Evolutionary conservation across 164 flowering plant species (phyloP), one percentile per base, ranked within the genome.

Genomic region (Vitis riparia): DNA sequence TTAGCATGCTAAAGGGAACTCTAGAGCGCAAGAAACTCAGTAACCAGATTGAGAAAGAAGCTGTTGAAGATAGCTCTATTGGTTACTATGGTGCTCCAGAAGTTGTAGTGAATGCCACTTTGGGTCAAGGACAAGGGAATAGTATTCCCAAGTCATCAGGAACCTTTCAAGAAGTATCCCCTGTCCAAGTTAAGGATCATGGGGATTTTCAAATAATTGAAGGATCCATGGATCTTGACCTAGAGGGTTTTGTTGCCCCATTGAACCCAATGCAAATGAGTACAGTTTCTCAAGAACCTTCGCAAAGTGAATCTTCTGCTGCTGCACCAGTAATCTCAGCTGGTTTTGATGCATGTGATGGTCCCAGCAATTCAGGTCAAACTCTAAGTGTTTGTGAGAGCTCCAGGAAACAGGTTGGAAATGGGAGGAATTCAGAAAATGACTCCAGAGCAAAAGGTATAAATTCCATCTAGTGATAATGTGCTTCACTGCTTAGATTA

Each of bases 231-330:
- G 80, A 76, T 60, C 66, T 77, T 66, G 87, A 76, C 30, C 19
- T 83, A 9, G 91, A 85, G 63, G 81, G 80, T 64, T 73, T 82
- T 80, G 70, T 77, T 59, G 74, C 73, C 62, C 76, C 87, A 1
- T 55, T 55, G 19, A 83, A 84, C 63, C 83, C 79, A 65, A 66
- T 75, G 15, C 89, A 84, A 59, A 58, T 77, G 72, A 69, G 79
- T 67, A 55, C 76, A 17, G 66, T 73, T 51, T 90, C 91, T 55
- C 83, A 76, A 71, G 96, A 90, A 74, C 89, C 89, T 62, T 89
- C 93, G 8, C 90, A 80, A 66, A 87, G 93, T 72, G 96, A 85
- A 77, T 91, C 96, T 51, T 91, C 96, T 51, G 89, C 88, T 52
- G 93, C 90, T 65, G 85, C 91, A 73, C 87, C 89, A 11, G 81